Evolutionary conservation across 2,329 filamentous ascomycete genomes (phyloP).

Genomic region (Nothophaeocryptopus gaeumannii): DNA sequence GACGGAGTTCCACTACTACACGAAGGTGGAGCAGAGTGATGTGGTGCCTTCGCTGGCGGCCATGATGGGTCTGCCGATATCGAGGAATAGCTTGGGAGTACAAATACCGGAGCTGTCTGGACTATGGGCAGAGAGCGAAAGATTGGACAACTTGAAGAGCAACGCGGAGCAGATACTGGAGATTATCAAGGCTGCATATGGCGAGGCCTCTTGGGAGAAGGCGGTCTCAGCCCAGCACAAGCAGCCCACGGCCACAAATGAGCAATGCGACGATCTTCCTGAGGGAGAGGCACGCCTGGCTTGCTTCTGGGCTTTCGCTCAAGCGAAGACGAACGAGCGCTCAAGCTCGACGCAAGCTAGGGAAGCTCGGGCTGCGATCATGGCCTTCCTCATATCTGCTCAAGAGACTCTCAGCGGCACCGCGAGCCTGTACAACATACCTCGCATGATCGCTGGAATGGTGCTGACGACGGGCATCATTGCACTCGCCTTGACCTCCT

Average conservation of each 20-base stretch:
- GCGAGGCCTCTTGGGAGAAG: slow-evolving; percentile 22
- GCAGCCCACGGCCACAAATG: slow-evolving; percentile 1
- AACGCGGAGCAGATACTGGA: slow-evolving; percentile 79
- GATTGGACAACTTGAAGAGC: slow-evolving; percentile 65
- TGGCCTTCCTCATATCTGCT: slow-evolving; percentile 63
- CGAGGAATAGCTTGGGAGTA: slow-evolving; percentile 84
- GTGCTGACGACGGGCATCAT: slow-evolving; percentile 43
- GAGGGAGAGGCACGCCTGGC: slow-evolving; percentile 25
- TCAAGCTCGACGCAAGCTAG: background rate
- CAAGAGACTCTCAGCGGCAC: slow-evolving; percentile 82
- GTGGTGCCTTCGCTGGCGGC: slow-evolving; percentile 85
- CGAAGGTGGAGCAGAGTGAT: slow-evolving; percentile 86
- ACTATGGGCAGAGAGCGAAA: slow-evolving; percentile 59
- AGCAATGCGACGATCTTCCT: slow-evolving; percentile 16
- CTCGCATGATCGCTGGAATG: slow-evolving; percentile 55
- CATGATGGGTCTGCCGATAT: slow-evolving; percentile 80
- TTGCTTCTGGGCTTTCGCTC: slow-evolving; percentile 23
- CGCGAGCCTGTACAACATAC: slow-evolving; percentile 85
- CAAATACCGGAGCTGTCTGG: slow-evolving; percentile 76
- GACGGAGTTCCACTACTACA: slow-evolving; percentile 77
- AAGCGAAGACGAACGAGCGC: slow-evolving; percentile 19
- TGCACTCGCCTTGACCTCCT: slow-evolving; percentile 34
- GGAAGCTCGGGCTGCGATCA: slow-evolving; percentile 11
- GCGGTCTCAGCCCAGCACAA: slow-evolving; percentile 6
- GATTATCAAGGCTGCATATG: slow-evolving; percentile 73